A percentile compares a stretch with the other conserved stretches of the same genome.
Evolutionary conservation across 306 rosid genomes (phyloP).

Genomic region (Cicer arietinum): DNA sequence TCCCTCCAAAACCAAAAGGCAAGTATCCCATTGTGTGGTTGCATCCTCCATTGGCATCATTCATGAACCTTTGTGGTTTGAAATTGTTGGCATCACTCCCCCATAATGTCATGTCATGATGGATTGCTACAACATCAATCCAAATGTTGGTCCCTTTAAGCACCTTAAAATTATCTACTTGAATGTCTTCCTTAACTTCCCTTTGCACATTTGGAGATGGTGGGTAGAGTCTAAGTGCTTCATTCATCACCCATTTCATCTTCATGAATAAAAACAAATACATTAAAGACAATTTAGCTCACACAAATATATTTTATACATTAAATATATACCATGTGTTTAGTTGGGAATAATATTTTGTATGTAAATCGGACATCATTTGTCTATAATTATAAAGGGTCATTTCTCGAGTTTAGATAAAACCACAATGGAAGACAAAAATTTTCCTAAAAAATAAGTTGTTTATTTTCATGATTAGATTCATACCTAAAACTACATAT

Average conservation of each 20-base stretch:
- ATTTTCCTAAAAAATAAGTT: too few species aligned
- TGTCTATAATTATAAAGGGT: too few species aligned
- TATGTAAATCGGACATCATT: too few species aligned
- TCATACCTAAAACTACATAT: too few species aligned
- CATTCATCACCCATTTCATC: conserved; percentile 97
- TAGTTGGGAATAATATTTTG: too few species aligned
- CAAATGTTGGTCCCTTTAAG: conserved; percentile 88
- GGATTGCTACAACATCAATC: conserved; percentile 86
- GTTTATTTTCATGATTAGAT: too few species aligned
- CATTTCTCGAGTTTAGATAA: too few species aligned
- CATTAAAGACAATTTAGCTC: not conserved
- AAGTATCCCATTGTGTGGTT: conserved; percentile 83
- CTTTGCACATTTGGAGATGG: conserved; percentile 89
- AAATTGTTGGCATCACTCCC: conserved; percentile 73
- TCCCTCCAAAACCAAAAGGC: conserved; percentile 94
- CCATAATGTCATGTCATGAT: conserved; percentile 67
- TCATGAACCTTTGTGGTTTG: conserved; percentile 75
- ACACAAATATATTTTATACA: too few species aligned
- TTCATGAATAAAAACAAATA: conserved; percentile 34
- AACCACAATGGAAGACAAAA: too few species aligned
- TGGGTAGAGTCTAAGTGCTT: conserved; percentile 79
- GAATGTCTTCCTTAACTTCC: conserved; percentile 74
- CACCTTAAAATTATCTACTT: conserved; percentile 56
- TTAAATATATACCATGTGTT: too few species aligned
- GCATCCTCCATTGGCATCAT: conserved; percentile 71